Evolutionary conservation across 2,329 filamentous ascomycete species (phyloP), one percentile per base, ranked within the genome.

Genomic region (Aschersonia sp.): DNA sequence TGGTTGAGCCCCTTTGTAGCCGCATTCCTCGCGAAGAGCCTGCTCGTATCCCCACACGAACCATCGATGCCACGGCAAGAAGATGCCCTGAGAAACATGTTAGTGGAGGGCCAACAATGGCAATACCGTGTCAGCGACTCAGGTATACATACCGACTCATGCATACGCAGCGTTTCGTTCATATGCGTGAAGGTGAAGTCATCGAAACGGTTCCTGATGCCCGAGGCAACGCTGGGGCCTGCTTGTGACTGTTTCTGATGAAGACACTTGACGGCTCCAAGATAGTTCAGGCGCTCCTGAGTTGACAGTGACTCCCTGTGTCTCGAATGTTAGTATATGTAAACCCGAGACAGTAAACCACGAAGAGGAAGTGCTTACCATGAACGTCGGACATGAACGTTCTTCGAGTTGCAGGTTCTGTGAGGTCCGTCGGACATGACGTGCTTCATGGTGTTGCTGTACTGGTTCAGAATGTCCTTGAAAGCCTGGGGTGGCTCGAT

Each of bases 1-100:
- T 29, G 50, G 50, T 10, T 48, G 50, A 28, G 40, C 38, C 6
- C 51, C 51, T n/a, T 44, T 56, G 52, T 69, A 71, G 4, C 61
- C 63, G 51, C 68, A 71, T 52, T 71, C 68, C 1, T 61, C 56
- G n/a, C 61, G 59, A 40, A 70, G 56, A 4, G 59, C 64, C 20
- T 61, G 56, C 52, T 71, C 66, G 48, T 61, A 70, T 1, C 57
- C 48, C 50, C 59, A 64, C 2, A 61, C 53, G 49, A 65, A 70
- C 52, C 65, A 65, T 20, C 68, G 58, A 51, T 71, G 67, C 67
- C 66, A 71, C 7, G 64, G 50, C 4, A 51, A 31, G 4, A 51
- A 41, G 2, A 47, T 9, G 3, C 43, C 50, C 45, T 44, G 30
- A 30, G 1, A 31, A 30, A 43, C 5, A 42, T 38, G 35, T 38